Evolutionary conservation across 2,329 filamentous ascomycete species (phyloP).

Genomic region (Fusarium nematophilum): DNA sequence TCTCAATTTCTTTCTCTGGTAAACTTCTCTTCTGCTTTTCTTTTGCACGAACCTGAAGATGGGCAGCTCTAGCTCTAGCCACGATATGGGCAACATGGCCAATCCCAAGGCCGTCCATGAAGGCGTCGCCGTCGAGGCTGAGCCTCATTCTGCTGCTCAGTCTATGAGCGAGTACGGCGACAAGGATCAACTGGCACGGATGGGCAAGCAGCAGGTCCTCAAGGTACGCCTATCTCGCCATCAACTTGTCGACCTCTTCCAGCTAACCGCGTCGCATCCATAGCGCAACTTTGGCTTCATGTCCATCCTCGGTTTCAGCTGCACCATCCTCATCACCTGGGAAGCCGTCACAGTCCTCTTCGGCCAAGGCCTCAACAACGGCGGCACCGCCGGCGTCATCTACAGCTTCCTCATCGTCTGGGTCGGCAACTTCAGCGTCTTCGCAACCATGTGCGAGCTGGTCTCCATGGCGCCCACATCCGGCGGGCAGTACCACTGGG

Average conservation of each 20-base stretch:
- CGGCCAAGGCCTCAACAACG: slow-evolving; percentile 55
- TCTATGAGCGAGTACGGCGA: slow-evolving; percentile 33
- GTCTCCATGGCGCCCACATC: slow-evolving; percentile 61
- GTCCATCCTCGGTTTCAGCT: slow-evolving; percentile 64
- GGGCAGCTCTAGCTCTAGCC: slow-evolving; percentile 34
- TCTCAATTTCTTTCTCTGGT: not conserved
- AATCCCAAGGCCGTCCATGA: slow-evolving; percentile 20
- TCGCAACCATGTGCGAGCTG: slow-evolving; percentile 54
- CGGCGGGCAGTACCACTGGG: slow-evolving; percentile 72
- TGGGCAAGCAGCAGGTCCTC: slow-evolving; percentile 47
- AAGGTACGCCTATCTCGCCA: slow-evolving; percentile 25
- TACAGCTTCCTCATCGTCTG: slow-evolving; percentile 63
- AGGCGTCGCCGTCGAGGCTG: slow-evolving; percentile 18
- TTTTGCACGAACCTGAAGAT: slow-evolving; percentile 20
- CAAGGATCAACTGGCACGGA: slow-evolving; percentile 41
- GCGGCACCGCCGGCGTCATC: slow-evolving; percentile 64
- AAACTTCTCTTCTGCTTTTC: not conserved
- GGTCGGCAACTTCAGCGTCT: slow-evolving; percentile 58
- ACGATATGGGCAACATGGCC: slow-evolving; percentile 40
- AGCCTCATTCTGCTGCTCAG: slow-evolving; percentile 30
- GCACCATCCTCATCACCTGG: slow-evolving; percentile 65
- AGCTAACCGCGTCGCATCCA: not conserved
- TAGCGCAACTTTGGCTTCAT: slow-evolving; percentile 62
- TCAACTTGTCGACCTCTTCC: not conserved
- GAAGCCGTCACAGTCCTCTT: slow-evolving; percentile 54